Percentiles rank a stretch among this genome's conserved stretches.
Evolutionary conservation across 768 basidiomycete genomes (phyloP).

Genomic region (Tricholoma furcatifolium): DNA sequence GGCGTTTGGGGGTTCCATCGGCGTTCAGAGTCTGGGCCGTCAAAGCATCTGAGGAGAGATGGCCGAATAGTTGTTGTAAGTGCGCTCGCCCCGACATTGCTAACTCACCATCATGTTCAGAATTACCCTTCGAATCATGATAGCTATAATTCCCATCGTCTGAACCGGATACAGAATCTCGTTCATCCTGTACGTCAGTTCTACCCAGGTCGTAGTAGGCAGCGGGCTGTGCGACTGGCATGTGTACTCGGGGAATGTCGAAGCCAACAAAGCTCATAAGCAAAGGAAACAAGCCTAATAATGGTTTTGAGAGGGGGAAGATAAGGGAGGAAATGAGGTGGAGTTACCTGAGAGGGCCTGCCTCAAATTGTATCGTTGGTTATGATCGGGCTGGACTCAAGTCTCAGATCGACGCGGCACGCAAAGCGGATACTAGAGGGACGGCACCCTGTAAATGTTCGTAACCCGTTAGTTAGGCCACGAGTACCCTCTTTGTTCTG

Average conservation of each 20-base stretch:
- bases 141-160: slow-evolving; percentile 51
- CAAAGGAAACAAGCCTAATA: slow-evolving; percentile 12
- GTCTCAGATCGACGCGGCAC: slow-evolving; percentile 48
- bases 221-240: slow-evolving; percentile 25
- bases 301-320: slow-evolving; percentile 13
- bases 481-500: slow-evolving; percentile 38
- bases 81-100: not conserved
- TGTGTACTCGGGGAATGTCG: slow-evolving; percentile 19
- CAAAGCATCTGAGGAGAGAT: slow-evolving; percentile 37
- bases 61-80: not conserved
- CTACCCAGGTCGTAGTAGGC: slow-evolving; percentile 21
- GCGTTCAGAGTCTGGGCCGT: slow-evolving; percentile 81
- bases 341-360: slow-evolving; percentile 20
- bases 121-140: slow-evolving; percentile 38
- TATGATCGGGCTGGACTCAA: slow-evolving; percentile 39
- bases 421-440: slow-evolving; percentile 40
- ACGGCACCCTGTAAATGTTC: slow-evolving; percentile 32
- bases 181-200: slow-evolving; percentile 38
- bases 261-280: slow-evolving; percentile 31
- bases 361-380: slow-evolving; percentile 26
- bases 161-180: slow-evolving; percentile 53
- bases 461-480: slow-evolving; percentile 24
- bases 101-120: slow-evolving; percentile 44
- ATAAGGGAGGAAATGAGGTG: slow-evolving; percentile 17
- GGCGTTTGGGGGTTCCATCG: slow-evolving; percentile 85